A percentile compares a stretch with the other conserved stretches of the same genome.
Evolutionary conservation across 768 basidiomycete genomes (phyloP).

Genomic region (Phlebiopsis gigantea): DNA sequence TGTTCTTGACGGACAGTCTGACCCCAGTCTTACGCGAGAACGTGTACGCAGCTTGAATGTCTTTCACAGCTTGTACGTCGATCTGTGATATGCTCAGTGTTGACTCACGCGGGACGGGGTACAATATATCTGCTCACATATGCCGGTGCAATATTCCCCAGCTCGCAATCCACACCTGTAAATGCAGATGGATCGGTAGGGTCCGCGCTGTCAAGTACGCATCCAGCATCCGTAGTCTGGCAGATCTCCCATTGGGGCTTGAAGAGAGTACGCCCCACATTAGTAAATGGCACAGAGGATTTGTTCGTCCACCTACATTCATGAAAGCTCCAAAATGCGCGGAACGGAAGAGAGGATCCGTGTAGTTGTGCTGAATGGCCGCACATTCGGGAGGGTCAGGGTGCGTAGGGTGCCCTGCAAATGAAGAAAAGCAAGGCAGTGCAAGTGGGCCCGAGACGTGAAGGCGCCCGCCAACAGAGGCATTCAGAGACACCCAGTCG

Average conservation of each 20-base stretch:
- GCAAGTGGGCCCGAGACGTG: constrained; percentile 24
- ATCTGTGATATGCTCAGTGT: constrained; percentile 15
- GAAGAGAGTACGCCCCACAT: background rate
- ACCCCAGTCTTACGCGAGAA: constrained; percentile 23
- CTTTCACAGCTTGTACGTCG: constrained; percentile 16
- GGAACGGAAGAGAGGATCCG: constrained; percentile 21
- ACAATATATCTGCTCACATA: constrained; percentile 20
- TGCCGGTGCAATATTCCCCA: constrained; percentile 23
- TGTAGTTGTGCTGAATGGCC: constrained; percentile 26
- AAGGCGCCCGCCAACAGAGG: constrained; percentile 27
- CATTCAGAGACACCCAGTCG: constrained; percentile 19
- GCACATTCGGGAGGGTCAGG: constrained; percentile 23
- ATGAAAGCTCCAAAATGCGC: constrained; percentile 26
- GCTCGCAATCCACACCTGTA: constrained; percentile 16
- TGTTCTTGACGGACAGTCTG: constrained; percentile 28
- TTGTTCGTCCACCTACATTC: constrained; percentile 18
- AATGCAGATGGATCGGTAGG: constrained; percentile 18
- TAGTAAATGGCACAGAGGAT: background rate
- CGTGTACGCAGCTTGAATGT: constrained; percentile 23
- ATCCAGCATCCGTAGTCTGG: constrained; percentile 38
- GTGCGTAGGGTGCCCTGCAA: constrained; percentile 17
- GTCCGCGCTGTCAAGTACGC: constrained; percentile 38
- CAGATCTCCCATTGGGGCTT: constrained; percentile 54
- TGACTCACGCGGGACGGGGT: background rate
- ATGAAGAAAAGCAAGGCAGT: constrained; percentile 28